These are phyloP conservation scores for Barnettozyma sucrosica DNA, from an alignment of 805 yeast genomes.

Conservation along the genomic window DNA sequence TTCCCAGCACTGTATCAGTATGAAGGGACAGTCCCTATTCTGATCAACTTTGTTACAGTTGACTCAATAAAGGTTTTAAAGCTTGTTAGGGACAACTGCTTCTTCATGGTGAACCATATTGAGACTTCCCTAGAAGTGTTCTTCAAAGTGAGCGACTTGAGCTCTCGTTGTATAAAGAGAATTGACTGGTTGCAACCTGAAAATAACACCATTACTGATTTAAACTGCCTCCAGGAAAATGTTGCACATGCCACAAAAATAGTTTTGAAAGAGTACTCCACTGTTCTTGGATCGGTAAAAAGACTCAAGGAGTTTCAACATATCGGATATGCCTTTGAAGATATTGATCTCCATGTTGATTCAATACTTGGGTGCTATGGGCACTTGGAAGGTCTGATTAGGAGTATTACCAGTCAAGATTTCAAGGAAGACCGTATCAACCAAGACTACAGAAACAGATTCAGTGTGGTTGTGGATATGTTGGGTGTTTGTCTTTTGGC, in stretches of 20 bases:
- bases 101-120: constrained; percentile 1
- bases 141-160: constrained; percentile 5
- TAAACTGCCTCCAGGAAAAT: neutral
- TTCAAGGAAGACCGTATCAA: neutral
- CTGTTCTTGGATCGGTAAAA: neutral
- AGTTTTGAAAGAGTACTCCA: neutral
- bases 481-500: constrained; percentile 1
- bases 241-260: neutral
- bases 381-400: neutral
- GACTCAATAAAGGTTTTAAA: constrained; percentile 2
- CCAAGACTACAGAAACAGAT: neutral
- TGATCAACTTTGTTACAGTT: neutral
- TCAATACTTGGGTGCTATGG: constrained; percentile 4
- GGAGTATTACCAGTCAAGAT: neutral
- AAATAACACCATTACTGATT: neutral
- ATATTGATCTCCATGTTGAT: neutral
- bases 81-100: neutral
- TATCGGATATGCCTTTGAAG: neutral
- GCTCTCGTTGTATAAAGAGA: neutral
- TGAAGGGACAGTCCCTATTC: neutral
- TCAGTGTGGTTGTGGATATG: constrained; percentile 3
- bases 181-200: neutral
- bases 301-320: neutral
- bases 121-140: constrained; percentile 4
- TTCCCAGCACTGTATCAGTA: neutral